These are phyloP conservation scores for Yamadazyma songkhlaensis DNA, from an alignment of 1,139 yeast species.

Conservation along the genomic window DNA sequence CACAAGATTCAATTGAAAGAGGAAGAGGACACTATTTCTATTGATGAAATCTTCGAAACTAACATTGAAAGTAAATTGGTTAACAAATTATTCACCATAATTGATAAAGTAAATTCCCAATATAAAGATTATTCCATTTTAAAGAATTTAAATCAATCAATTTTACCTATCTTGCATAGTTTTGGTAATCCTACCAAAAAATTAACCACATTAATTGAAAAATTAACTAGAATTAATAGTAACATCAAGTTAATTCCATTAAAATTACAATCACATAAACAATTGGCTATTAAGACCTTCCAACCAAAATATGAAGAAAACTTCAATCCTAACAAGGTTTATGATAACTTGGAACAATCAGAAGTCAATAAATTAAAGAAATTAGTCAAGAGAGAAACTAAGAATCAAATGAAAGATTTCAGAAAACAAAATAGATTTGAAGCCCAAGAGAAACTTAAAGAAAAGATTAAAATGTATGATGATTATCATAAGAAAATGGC, in stretches of 20 bases:
- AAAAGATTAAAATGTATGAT: constrained; percentile 69
- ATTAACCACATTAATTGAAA: constrained; percentile 32
- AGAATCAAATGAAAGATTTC: constrained; percentile 82
- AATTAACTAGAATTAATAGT: constrained; percentile 43
- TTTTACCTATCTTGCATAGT: constrained; percentile 8
- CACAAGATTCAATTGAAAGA: constrained; percentile 7
- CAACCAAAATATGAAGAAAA: constrained; percentile 95
- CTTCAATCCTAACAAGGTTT: constrained; percentile 92
- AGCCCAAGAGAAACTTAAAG: constrained; percentile 80
- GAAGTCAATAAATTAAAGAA: constrained; percentile 81
- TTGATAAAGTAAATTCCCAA: constrained; percentile 30
- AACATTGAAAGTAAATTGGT: constrained; percentile 28
- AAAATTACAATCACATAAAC: constrained; percentile 81
- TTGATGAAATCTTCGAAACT: constrained; percentile 20
- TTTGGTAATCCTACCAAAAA: constrained; percentile 4
- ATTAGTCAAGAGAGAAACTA: constrained; percentile 87
- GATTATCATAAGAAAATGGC: constrained; percentile 92
- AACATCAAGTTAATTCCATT: constrained; percentile 62
- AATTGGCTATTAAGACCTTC: constrained; percentile 78
- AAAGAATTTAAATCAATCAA: constrained; percentile 50
- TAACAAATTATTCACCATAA: constrained; percentile 21
- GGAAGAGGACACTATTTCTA: constrained; percentile 6
- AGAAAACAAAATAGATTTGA: constrained; percentile 86
- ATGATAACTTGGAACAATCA: constrained; percentile 80
- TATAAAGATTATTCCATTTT: constrained; percentile 71